Conservation (phyloP, 2,329 filamentous ascomycete genomes). For the Zarea fungicola region DNA sequence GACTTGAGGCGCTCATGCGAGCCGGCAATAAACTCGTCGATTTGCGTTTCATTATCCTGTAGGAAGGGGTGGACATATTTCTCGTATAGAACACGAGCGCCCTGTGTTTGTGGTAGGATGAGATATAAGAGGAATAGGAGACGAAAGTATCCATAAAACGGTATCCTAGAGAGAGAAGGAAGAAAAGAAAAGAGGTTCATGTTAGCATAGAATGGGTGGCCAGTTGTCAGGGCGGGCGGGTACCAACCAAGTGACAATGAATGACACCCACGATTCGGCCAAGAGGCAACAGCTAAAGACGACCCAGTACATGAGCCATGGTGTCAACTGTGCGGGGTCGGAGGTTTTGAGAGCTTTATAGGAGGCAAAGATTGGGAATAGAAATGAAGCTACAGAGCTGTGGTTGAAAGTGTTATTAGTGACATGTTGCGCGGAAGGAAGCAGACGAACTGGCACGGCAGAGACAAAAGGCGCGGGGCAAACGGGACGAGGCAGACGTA, state of each 20-base stretch:
- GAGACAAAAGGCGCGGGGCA: too few relatives aligned
- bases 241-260: conserved; percentile 72
- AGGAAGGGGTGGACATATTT: conserved; percentile 84
- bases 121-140: conserved; percentile 87
- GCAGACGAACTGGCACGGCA: too few relatives aligned
- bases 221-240: background rate
- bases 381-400: conserved; percentile 80
- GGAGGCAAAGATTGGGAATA: conserved; percentile 93
- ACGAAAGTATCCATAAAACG: conserved; percentile 90
- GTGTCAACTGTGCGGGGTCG: conserved; percentile 81
- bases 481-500: conserved; percentile 43
- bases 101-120: conserved; percentile 95
- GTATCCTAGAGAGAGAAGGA: conserved; percentile 62
- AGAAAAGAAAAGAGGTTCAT: background rate
- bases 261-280: conserved; percentile 81
- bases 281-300: conserved; percentile 77
- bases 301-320: conserved; percentile 99
- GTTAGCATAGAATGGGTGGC: conserved; percentile 3
- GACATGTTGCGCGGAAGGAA: background rate
- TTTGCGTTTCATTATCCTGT: conserved; percentile 75
- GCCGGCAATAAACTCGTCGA: conserved; percentile 83
- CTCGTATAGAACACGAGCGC: conserved; percentile 80
- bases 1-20: conserved; percentile 73
- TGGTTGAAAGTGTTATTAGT: conserved; percentile 11
- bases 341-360: conserved; percentile 96